Percentiles rank a stretch among this genome's conserved stretches.
phyloP scores from a whole-genome alignment of 768 basidiomycete genomes.

The Termitomyces sp. region DNA sequence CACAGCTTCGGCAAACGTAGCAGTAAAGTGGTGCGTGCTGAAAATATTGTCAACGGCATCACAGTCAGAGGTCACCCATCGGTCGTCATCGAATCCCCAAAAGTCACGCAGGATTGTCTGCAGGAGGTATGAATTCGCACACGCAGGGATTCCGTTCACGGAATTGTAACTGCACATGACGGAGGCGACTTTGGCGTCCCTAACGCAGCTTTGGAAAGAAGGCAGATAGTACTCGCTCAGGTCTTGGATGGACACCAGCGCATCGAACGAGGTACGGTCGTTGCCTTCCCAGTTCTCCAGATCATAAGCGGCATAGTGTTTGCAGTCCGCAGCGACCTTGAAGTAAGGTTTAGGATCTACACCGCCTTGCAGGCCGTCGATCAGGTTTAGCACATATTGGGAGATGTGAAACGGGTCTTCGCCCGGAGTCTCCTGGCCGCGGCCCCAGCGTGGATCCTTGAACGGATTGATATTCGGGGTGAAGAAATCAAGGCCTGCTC shows the following conservation, averaged over 20 bases:
- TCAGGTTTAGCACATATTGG: slow-evolving; percentile 48
- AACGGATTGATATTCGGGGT: slow-evolving; percentile 56
- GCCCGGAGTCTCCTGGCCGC: slow-evolving; percentile 58
- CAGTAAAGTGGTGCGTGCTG: slow-evolving; percentile 42
- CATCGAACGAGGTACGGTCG: slow-evolving; percentile 44
- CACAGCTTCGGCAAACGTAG: slow-evolving; percentile 38
- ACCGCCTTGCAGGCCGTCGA: slow-evolving; percentile 53
- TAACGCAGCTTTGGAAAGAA: slow-evolving; percentile 53
- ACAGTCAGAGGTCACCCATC: slow-evolving; percentile 56
- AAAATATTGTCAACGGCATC: slow-evolving; percentile 49
- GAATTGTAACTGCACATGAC: slow-evolving; percentile 63
- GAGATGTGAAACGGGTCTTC: slow-evolving; percentile 52
- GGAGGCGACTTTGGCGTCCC: slow-evolving; percentile 54
- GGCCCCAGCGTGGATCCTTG: slow-evolving; percentile 59
- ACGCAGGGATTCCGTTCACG: slow-evolving; percentile 53
- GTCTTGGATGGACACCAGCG: slow-evolving; percentile 48
- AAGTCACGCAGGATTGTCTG: slow-evolving; percentile 44
- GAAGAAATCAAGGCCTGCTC: slow-evolving; percentile 50
- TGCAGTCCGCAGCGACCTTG: slow-evolving; percentile 53
- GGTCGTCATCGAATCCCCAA: slow-evolving; percentile 45
- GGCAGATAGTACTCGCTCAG: slow-evolving; percentile 51
- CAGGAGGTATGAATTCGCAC: slow-evolving; percentile 47
- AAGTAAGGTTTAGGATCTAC: slow-evolving; percentile 44
- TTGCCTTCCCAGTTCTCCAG: slow-evolving; percentile 51
- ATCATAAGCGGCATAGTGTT: slow-evolving; percentile 57